Base-by-base conservation (phyloP, 768 basidiomycete genomes). In the Psilocybe cyanescens region DNA sequence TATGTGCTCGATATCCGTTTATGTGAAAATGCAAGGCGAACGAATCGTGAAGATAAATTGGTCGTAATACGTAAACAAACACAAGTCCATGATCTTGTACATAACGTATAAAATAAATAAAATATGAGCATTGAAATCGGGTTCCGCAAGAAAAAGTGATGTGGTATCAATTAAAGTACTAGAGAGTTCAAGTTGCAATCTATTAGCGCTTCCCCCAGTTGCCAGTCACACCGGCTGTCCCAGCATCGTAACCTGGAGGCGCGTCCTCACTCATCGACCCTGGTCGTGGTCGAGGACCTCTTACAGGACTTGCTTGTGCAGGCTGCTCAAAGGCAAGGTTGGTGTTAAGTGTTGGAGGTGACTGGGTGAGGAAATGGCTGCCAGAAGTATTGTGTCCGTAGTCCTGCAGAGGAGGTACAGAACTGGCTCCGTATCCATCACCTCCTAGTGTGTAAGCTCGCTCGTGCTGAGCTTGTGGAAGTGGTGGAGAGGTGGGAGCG, bases 181-280 rank as follows among this genome's bases (percentile, higher is more conserved):
- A 29, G 28, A 35, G 55, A 46, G 31, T 14, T 19, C 3, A 47
- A 39, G 8, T 19, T 17, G 51, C 31, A n/a, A 30, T 51, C 44
- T 47, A 55, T 67, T 67, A 77, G 37, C 70, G 80, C 67, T 79
- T 80, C 52, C 82, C 82, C 87, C 87, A 88, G 55, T 79, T 79
- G 19, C 84, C 86, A 48, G 81, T 75, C 30, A 79, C 67, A 58
- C 78, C 77, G 19, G 83, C 75, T 28, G 76, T 69, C 17, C 83
- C 84, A 14, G 78, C 76, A 29, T 92, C 90, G 68, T 92, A 92
- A 55, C 74, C 78, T 30, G 91, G 90, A 12, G 91, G 91, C 37
- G 75, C 79, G 16, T 91, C 90, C 14, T 83, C 74, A 51, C 79
- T 79, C 28, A 75, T 65, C 19, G 67, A 65, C 65, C 65, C 68